Base-by-base conservation (phyloP, 768 basidiomycete genomes). In the Phlebiopsis gigantea region DNA sequence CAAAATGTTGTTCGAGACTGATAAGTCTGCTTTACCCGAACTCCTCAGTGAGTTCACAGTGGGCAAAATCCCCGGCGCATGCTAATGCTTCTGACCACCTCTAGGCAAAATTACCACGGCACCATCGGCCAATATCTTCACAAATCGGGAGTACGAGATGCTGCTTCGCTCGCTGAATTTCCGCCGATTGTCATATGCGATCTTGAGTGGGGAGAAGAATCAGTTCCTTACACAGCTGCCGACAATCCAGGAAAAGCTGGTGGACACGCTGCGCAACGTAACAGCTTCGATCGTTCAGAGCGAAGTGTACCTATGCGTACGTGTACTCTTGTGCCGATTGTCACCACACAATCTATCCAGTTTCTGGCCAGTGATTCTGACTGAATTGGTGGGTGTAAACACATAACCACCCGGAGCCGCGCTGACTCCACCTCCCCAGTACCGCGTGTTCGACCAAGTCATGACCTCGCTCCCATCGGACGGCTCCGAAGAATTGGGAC, bases 351-450 rank as follows among this genome's bases (percentile, higher is more conserved):
- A 96, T 65, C 68, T 99, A 65, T 87, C 89, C 8, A 95, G 93
- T 63, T 92, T 98, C 71, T 98, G 97, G 96, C 96, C 97, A 0
- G 90, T 96, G 43, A 79, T 99, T 43, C 68, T 98, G 61, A 92
- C 94, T 0, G 97, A 99, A 73, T 73, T 99, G 65, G 93, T 92
- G 64, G 57, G 81, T 66, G 34, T 39, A 45, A 48, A 17, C 8
- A 22, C 24, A 14, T 19, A 21, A 44, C 55, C 44, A 46, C 41
- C 58, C 15, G 12, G 7, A 1, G 31, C 31, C 7, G 14, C 15
- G 14, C 44, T 34, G 19, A 47, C 24, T 41, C 34, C 31, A 52
- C 21, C 46, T 28, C 44, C 39, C 0, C 57, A 98, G 95, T 86
- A 93, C 50, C 93, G 94, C 19, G 81, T 96, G 7, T 90, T 98